Percentiles rank a stretch among this genome's conserved stretches.
Evolutionary conservation across 140 eudicot genomes (phyloP).

Genomic region (Cichorium intybus): DNA sequence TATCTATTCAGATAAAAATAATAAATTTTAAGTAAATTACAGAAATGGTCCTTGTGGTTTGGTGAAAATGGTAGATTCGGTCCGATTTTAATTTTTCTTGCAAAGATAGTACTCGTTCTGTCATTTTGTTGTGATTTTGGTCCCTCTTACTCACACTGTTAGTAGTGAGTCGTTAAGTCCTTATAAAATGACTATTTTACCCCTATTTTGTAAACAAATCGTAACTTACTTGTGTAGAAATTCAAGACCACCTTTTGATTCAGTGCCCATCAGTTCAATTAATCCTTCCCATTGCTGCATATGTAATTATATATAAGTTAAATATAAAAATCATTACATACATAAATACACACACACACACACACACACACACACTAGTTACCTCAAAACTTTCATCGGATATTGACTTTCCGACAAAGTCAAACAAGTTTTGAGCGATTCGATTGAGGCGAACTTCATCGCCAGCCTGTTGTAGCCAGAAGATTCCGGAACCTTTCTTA

Average conservation of each 20-base stretch:
- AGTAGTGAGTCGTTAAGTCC: no score
- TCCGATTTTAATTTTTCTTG: no score
- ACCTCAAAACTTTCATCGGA: conserved; percentile 95
- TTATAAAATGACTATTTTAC: not conserved
- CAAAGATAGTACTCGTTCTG: no score
- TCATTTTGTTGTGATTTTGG: no score
- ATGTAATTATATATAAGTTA: not conserved
- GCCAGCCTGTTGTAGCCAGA: conserved; percentile 95
- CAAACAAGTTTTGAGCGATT: conserved; percentile 85
- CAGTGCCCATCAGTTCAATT: conserved; percentile 82
- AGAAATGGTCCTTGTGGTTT: not conserved
- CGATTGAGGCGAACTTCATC: conserved; percentile 79
- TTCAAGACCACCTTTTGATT: conserved; percentile 89
- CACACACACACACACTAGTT: not conserved
- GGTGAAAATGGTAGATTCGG: not conserved
- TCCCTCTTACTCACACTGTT: no score
- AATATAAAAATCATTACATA: no score
- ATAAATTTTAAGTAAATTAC: not conserved
- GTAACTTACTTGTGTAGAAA: conserved; percentile 74
- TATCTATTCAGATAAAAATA: conserved; percentile 48
- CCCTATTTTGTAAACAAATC: not conserved
- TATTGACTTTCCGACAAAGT: conserved; percentile 90
- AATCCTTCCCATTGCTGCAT: conserved; percentile 99
- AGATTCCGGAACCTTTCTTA: conserved; percentile 88
- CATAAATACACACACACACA: not conserved